These are phyloP conservation scores for Malassezia nana DNA, from an alignment of 1,284 basidiomycete species.

Conservation along the genomic window DNA sequence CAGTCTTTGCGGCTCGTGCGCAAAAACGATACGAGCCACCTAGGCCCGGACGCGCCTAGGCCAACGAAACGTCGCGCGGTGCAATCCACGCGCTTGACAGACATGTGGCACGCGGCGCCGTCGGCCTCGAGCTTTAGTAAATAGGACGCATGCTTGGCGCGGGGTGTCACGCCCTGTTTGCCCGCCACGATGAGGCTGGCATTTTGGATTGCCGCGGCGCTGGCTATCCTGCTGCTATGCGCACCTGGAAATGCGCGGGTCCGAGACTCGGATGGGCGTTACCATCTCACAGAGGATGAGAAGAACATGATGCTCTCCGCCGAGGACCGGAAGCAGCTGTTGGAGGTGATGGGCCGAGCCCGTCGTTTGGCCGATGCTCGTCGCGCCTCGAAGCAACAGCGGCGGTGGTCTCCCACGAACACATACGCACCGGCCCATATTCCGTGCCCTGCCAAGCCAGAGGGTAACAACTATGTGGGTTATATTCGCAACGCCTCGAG, in stretches of 20 bases:
- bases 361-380: background rate
- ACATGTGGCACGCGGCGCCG: slow-evolving; percentile 6
- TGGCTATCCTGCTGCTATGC: background rate
- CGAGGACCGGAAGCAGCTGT: background rate
- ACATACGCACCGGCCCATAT: slow-evolving; percentile 30
- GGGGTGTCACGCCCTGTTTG: background rate
- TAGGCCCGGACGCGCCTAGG: background rate
- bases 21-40: slow-evolving; percentile 13
- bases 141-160: background rate
- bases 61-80: background rate
- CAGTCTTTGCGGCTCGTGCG: background rate
- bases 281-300: background rate
- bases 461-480: slow-evolving; percentile 20
- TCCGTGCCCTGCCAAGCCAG: slow-evolving; percentile 28
- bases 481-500: slow-evolving; percentile 29
- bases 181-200: slow-evolving; percentile 2
- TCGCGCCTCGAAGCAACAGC: slow-evolving; percentile 19
- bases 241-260: background rate
- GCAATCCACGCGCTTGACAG: slow-evolving; percentile 8
- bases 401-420: slow-evolving; percentile 26
- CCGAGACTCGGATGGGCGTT: background rate
- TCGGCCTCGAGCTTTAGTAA: too few relatives aligned
- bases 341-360: background rate
- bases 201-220: background rate
- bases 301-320: background rate